A percentile compares a stretch with the other conserved stretches of the same genome.
These are phyloP conservation scores for Rhododendron molle DNA, from an alignment of 148 eudicot species.

Conservation along the genomic window DNA sequence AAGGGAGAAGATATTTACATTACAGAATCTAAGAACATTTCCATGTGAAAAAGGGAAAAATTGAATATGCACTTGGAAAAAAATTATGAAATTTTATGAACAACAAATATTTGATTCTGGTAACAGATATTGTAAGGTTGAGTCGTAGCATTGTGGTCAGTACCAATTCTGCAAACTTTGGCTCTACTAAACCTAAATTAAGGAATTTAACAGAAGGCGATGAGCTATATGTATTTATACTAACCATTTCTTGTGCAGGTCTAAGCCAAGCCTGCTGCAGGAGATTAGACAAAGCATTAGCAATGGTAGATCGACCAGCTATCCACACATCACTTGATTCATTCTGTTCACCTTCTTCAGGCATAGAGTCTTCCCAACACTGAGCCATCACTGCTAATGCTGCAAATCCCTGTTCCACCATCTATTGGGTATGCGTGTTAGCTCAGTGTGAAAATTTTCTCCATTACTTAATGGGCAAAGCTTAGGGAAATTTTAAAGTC, in stretches of 20 bases:
- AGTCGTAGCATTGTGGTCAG: not conserved
- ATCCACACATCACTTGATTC: conserved; percentile 34
- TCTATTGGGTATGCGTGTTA: conserved; percentile 24
- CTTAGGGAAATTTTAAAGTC: not conserved
- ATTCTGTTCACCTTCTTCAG: conserved; percentile 43
- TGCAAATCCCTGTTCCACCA: conserved; percentile 62
- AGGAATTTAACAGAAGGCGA: not conserved
- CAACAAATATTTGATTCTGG: not conserved
- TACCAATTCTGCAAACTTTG: not conserved
- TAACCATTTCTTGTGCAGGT: conserved; percentile 42
- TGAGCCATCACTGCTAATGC: conserved; percentile 65
- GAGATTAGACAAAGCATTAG: conserved; percentile 56
- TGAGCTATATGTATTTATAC: conserved; percentile 5
- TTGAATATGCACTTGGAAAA: not conserved
- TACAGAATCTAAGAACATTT: conserved; percentile 5
- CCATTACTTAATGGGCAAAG: not conserved
- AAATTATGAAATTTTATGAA: not conserved
- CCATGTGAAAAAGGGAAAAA: not conserved
- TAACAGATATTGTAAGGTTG: not conserved
- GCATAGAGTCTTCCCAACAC: conserved; percentile 55
- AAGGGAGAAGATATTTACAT: not conserved
- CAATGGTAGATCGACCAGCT: conserved; percentile 41
- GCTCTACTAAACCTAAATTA: not conserved
- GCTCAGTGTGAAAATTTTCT: not conserved
- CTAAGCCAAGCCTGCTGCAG: conserved; percentile 68